Base-by-base conservation (phyloP, 345 rosid species). In the Brassica incana region DNA sequence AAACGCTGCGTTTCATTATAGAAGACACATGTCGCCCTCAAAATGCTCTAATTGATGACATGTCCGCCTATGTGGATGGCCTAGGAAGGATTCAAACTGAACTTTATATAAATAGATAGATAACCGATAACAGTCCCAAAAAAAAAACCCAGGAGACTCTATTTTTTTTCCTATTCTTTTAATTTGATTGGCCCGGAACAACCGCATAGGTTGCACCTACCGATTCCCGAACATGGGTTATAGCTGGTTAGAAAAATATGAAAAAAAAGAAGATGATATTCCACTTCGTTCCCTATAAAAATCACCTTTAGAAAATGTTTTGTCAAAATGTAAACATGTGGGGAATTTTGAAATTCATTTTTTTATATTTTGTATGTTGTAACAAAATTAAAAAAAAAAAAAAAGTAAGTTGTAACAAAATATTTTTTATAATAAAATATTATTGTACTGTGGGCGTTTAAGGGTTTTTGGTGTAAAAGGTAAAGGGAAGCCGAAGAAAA, bases 391-490 rank as follows among this genome's bases (percentile, higher is more conserved):
- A 3, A 5, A 3, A 3, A 32, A 32, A 32, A 23, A 23, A 32
- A 4, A 32, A 23, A 1, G 40, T 9, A 45, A 45, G 54, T 12
- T 12, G 15, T 12, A 12, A 45, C 54, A 12, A 45, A 45, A 12
- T 45, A 45, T 45, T 48, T 12, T 10, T 48, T 14, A 50, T n/a
- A 50, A 50, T 5, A 50, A 38, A 38, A 14, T 14, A n/a, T 50
- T n/a, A 50, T 50, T 14, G 18, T 50, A 50, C 7, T 50, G 58
- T 5, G 54, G 12, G 16, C 15, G 23, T 3, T 63, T 14, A 62
- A 62, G 81, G 80, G 67, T 71, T 77, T 62, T 1, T 14, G 18
- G 58, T 63, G 36, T 40, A 69, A 62, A 63, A 63, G 16, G 6
- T 9, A 40, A 54, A 56, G 23, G 59, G 15, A 14, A 78, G 50